phyloP scores from a whole-genome alignment of 306 rosid species.

The Ochetophila trinervis region DNA sequence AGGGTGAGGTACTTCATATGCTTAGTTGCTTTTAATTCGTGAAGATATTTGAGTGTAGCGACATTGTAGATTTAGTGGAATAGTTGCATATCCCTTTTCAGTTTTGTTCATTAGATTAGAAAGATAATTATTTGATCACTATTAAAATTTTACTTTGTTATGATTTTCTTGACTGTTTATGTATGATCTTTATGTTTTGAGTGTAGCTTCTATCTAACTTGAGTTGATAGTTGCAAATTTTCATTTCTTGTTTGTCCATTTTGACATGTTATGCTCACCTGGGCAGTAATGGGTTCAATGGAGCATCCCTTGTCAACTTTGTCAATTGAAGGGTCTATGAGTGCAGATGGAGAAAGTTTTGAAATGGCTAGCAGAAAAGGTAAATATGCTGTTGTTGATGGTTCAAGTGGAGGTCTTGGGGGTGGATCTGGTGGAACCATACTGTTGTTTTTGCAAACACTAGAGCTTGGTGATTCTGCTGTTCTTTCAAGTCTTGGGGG shows the following conservation, averaged over 20 bases:
- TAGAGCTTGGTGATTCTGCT: slow-evolving; percentile 67
- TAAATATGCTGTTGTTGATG: slow-evolving; percentile 28
- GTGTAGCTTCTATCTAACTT: neutral
- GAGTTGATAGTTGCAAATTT: slow-evolving; percentile 8
- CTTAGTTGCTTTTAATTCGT: neutral
- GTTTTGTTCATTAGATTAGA: neutral
- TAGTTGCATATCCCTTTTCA: neutral
- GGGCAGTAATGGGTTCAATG: slow-evolving; percentile 80
- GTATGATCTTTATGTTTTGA: neutral
- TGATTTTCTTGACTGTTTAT: neutral
- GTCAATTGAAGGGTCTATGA: slow-evolving; percentile 69
- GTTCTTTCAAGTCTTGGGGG: slow-evolving; percentile 86
- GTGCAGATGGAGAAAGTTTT: slow-evolving; percentile 74
- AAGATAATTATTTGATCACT: neutral
- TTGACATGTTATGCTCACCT: slow-evolving; percentile 21
- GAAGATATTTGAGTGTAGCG: slow-evolving; percentile 1
- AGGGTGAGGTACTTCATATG: slow-evolving; percentile 6
- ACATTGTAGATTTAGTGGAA: neutral
- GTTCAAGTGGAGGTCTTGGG: slow-evolving; percentile 64
- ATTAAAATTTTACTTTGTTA: neutral
- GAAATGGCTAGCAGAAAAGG: slow-evolving; percentile 31
- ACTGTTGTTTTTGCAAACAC: slow-evolving; percentile 67
- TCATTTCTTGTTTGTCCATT: neutral
- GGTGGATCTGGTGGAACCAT: slow-evolving; percentile 98
- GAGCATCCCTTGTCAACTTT: slow-evolving; percentile 88